Evolutionary conservation across 108 stramenopile genomes (phyloP), one percentile per base, ranked within the genome.

Genomic region (Cyclotella distinguenda): DNA sequence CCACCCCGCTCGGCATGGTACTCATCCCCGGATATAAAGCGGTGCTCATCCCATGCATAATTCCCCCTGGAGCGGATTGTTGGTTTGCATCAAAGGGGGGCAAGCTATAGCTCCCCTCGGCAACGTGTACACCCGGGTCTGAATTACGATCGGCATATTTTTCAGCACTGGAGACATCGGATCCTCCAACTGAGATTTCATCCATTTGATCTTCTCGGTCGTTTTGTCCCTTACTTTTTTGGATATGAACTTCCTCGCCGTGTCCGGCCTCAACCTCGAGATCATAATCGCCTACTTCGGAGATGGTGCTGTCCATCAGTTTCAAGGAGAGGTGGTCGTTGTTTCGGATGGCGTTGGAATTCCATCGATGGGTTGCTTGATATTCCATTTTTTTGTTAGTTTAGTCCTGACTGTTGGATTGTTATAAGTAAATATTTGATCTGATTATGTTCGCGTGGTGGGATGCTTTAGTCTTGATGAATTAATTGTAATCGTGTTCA

Each of bases 71-170:
- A 2, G 36, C 22, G 43, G 32, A 43, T 52, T 19, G 10, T 27
- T 16, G 54, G n/a, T 49, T 26, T 12, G 56, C 12, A 32, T 28
- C 19, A 58, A 56, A 8, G 16, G 30, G 32, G 34, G 61, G 61
- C 32, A 66, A 49, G 5, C 54, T 48, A n/a, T 54, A 55, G 27
- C 45, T 66, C 25, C 38, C 56, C 16, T 52, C 66, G 27, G 35
- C 23, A 19, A 60, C 55, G 31, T 72, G 61, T 0, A 74, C 51
- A 10, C 74, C 74, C 10, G 74, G 66, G 45, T 76, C 66, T 15
- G 66, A 68, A 57, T 74, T 74, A 11, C 73, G 58, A 61, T 74
- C 73, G 21, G 47, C 64, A 25, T 74, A 74, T 30, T 76, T 62
- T 9, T 63, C 74, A 10, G 50, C 66, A 26, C 44, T 48, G 26